These are phyloP conservation scores for Psilocybe tampanensis DNA, from an alignment of 768 basidiomycete genomes.

Conservation along the genomic window DNA sequence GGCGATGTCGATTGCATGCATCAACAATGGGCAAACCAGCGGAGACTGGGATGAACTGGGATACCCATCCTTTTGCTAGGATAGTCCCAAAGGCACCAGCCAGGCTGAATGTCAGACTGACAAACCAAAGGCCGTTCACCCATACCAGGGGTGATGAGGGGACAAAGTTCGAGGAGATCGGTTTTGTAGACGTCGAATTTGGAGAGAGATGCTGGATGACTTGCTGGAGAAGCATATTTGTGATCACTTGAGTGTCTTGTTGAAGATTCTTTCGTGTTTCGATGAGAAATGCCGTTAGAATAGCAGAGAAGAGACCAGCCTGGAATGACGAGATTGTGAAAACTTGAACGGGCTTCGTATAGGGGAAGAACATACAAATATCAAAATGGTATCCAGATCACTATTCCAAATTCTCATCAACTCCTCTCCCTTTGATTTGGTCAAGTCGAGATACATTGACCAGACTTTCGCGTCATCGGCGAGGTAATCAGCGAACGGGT, in stretches of 20 bases:
- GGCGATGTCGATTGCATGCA: slow-evolving; percentile 20
- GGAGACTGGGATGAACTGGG: slow-evolving; percentile 18
- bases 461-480: slow-evolving; percentile 19
- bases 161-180: neutral
- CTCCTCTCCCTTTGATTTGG: slow-evolving; percentile 17
- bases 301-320: slow-evolving; percentile 27
- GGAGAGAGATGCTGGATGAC: slow-evolving; percentile 2
- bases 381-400: slow-evolving; percentile 18
- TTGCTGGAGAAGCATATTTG: slow-evolving; percentile 12
- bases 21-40: slow-evolving; percentile 18
- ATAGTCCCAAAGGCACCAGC: slow-evolving; percentile 30
- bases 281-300: slow-evolving; percentile 23
- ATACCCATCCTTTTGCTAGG: slow-evolving; percentile 25
- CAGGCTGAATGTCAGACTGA: slow-evolving; percentile 26
- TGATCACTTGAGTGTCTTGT: slow-evolving; percentile 16
- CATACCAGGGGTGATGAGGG: slow-evolving; percentile 17
- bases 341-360: too few species aligned
- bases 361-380: slow-evolving; percentile 10
- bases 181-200: neutral
- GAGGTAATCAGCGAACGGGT: slow-evolving; percentile 16
- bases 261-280: slow-evolving; percentile 19
- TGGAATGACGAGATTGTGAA: neutral
- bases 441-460: slow-evolving; percentile 16
- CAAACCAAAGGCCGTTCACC: slow-evolving; percentile 27
- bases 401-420: slow-evolving; percentile 18